Evolutionary conservation across 495 filamentous ascomycete genomes (phyloP).

Genomic region (Friedmanniomyces simplex): DNA sequence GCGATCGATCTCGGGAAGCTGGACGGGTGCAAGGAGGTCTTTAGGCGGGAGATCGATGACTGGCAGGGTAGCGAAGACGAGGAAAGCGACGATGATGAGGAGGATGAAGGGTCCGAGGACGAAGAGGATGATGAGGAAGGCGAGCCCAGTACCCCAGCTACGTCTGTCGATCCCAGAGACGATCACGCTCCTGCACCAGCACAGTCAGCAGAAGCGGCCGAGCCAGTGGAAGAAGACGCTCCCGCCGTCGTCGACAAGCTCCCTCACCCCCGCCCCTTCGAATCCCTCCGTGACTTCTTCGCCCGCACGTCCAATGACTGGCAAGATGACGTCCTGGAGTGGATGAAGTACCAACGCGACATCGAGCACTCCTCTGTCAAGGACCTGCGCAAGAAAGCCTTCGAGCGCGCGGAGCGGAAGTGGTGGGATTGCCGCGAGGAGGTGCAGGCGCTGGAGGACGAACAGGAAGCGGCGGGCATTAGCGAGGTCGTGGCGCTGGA

Average conservation of each 20-base stretch:
- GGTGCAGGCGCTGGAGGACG: slow-evolving; percentile 83
- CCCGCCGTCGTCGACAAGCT: slow-evolving; percentile 46
- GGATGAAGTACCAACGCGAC: slow-evolving; percentile 46
- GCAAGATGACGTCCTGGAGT: slow-evolving; percentile 73
- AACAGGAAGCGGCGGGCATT: slow-evolving; percentile 92
- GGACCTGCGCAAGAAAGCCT: slow-evolving; percentile 82
- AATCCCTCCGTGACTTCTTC: slow-evolving; percentile 87
- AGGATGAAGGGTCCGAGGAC: slow-evolving; percentile 59
- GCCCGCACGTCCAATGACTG: slow-evolving; percentile 75
- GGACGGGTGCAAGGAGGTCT: slow-evolving; percentile 83
- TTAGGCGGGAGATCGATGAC: slow-evolving; percentile 70
- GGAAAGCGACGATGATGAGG: slow-evolving; percentile 39
- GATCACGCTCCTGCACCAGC: neutral
- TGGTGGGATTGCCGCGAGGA: slow-evolving; percentile 99
- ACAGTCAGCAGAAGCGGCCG: slow-evolving; percentile 16
- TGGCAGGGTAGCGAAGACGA: slow-evolving; percentile 56
- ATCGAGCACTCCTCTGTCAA: slow-evolving; percentile 62
- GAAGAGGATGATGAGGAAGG: slow-evolving; percentile 63
- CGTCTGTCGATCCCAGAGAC: slow-evolving; percentile 16
- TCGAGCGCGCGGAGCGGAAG: slow-evolving; percentile 80
- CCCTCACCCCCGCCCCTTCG: slow-evolving; percentile 73
- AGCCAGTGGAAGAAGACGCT: slow-evolving; percentile 26
- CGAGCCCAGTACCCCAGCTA: slow-evolving; percentile 32
- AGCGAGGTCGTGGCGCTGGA: slow-evolving; percentile 63
- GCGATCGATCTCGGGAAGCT: slow-evolving; percentile 83